Conservation (phyloP, 83 land plant species). For the Thuja plicata region DNA sequence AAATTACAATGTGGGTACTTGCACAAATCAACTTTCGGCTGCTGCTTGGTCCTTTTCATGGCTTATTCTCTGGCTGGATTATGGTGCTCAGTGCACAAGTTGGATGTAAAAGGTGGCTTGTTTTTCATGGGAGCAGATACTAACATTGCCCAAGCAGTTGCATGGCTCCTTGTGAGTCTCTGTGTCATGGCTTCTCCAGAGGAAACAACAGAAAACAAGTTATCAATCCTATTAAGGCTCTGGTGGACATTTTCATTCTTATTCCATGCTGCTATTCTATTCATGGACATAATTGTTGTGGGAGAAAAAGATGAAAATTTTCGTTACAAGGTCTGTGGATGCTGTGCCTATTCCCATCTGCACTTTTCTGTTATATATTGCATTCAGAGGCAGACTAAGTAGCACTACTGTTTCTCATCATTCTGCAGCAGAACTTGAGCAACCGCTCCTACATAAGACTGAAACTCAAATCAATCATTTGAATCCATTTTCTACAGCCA, state of each 20-base stretch:
- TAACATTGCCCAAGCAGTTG: constrained; percentile 7
- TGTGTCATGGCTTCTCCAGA: neutral
- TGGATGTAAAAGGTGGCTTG: neutral
- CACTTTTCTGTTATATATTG: neutral
- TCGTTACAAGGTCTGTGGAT: neutral
- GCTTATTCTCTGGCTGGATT: neutral
- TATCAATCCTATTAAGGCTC: neutral
- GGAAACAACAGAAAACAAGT: neutral
- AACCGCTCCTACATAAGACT: constrained; percentile 1
- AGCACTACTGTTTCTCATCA: neutral
- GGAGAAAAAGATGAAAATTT: neutral
- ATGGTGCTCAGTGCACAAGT: neutral
- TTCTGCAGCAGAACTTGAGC: neutral
- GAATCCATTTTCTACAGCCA: constrained; percentile 34
- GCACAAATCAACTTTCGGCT: neutral
- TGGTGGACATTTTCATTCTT: constrained; percentile 10
- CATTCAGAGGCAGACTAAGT: constrained; percentile 2
- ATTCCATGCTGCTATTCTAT: neutral
- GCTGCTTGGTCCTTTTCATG: constrained; percentile 12
- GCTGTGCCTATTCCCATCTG: neutral
- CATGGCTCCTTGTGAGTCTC: constrained; percentile 10
- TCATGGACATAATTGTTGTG: constrained; percentile 1
- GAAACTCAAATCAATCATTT: neutral
- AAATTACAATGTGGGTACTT: neutral
- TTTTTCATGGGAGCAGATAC: neutral